Base-by-base conservation (phyloP, 495 filamentous ascomycete species). In the Pseudomonodictys pantanalensis region DNA sequence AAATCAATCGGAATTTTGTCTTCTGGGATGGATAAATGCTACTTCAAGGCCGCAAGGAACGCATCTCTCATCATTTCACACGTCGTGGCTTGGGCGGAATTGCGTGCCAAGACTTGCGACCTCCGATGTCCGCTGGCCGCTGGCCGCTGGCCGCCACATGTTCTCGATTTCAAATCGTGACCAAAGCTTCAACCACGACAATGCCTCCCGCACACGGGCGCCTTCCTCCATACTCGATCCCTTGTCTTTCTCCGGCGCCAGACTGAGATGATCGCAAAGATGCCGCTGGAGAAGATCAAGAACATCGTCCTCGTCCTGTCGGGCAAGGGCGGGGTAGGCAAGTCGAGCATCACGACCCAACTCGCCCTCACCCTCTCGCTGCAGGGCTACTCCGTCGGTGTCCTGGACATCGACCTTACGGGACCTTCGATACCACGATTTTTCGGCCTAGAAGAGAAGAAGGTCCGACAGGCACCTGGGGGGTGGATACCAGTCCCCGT, bases 311-410 rank as follows among this genome's bases (percentile, higher is more conserved):
- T 77, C 12, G 80, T 98, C 62, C 90, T 98, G 57, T 97, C 95
- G 5, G 93, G 93, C 58, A 98, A 98, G 79, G 93, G 93, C 56
- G 93, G 93, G 38, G 93, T 98, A 12, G 93, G 93, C 20, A 98
- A 98, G 79, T 98, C 93, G 53, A 96, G 91, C 45, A 83, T 96
- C 6, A 97, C 93, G 11, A 91, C 92, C 2, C 95, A 97, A 71
- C 86, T 98, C 9, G 93, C 93, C 5, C 84, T 97, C 39, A 89
- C 92, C 4, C 86, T 98, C 47, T 87, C 89, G 2, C 85, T 91
- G 0, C 80, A 87, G 58, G 90, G 87, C 64, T 83, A 89, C 76
- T 89, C 84, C 7, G 92, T 97, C 52, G 93, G 95, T 15, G 90
- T 98, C 28, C 90, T 98, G 56, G 93, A 98, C 72, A 84, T 97